Evolutionary conservation across 495 filamentous ascomycete genomes (phyloP).

Genomic region (Apiosordaria backusii): DNA sequence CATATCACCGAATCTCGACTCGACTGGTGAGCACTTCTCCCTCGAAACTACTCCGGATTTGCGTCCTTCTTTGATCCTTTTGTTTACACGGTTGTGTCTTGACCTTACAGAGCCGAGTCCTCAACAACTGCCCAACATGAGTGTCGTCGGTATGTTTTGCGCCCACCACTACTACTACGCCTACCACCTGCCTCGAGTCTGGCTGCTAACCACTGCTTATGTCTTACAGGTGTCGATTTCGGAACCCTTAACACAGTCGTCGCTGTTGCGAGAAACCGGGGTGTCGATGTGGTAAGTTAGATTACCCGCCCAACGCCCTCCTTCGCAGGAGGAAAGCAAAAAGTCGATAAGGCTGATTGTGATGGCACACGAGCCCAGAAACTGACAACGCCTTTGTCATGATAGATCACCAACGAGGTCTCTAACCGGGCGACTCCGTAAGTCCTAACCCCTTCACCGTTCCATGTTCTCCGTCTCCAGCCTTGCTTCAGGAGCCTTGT

Average conservation of each 20-base stretch:
- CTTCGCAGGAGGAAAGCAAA: background rate
- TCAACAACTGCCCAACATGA: slow-evolving; percentile 43
- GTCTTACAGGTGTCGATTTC: slow-evolving; percentile 74
- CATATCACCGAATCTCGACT: slow-evolving; percentile 7
- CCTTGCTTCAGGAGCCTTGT: background rate
- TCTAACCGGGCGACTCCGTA: slow-evolving; percentile 98
- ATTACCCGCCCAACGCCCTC: slow-evolving; percentile 9
- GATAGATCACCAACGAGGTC: slow-evolving; percentile 95
- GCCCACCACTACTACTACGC: background rate
- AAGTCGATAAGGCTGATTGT: slow-evolving; percentile 1
- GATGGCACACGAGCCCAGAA: slow-evolving; percentile 5
- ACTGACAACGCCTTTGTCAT: slow-evolving; percentile 11
- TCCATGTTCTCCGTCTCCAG: background rate
- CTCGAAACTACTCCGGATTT: background rate
- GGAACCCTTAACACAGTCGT: slow-evolving; percentile 96
- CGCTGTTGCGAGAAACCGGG: slow-evolving; percentile 94
- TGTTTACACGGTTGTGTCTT: slow-evolving; percentile 28
- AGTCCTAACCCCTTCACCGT: slow-evolving; percentile 39
- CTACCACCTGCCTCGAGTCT: background rate
- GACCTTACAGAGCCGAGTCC: slow-evolving; percentile 23
- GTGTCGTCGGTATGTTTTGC: slow-evolving; percentile 43
- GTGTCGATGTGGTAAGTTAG: slow-evolving; percentile 94
- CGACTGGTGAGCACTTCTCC: slow-evolving; percentile 11
- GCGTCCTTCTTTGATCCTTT: slow-evolving; percentile 8
- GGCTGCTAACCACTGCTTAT: background rate